Percentiles rank a stretch among this genome's conserved stretches.
These are phyloP conservation scores for Gonium pectorale DNA, from an alignment of 139 green algal species.

Conservation along the genomic window DNA sequence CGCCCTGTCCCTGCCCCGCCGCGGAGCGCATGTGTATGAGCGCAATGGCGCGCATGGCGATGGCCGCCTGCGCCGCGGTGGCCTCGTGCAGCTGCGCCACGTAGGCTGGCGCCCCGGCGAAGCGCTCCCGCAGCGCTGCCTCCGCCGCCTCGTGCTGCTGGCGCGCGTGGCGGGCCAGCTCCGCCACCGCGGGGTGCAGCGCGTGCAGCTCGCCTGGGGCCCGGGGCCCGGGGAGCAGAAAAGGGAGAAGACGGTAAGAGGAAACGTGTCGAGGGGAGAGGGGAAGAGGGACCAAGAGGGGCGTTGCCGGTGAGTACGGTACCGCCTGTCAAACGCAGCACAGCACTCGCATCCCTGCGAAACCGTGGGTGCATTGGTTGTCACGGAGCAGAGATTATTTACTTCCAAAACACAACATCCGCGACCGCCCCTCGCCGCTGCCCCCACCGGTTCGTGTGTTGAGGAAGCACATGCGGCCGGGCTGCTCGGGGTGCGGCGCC, in stretches of 20 bases:
- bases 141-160: constrained; percentile 20
- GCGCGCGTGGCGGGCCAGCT: constrained; percentile 4
- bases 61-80: constrained; percentile 8
- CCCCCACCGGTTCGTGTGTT: constrained; percentile 40
- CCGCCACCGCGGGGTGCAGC: constrained; percentile 33
- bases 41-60: constrained; percentile 31
- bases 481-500: constrained; percentile 33
- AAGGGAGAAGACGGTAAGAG: not conserved
- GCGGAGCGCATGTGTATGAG: not conserved
- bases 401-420: too few species aligned
- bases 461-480: constrained; percentile 33
- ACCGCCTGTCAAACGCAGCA: too few species aligned
- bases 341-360: too few species aligned
- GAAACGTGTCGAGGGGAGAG: not conserved
- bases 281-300: not conserved
- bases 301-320: too few species aligned
- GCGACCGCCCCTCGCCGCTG: not conserved
- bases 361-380: too few species aligned
- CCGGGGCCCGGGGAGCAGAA: not conserved
- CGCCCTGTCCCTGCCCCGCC: not conserved
- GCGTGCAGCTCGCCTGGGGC: constrained; percentile 38
- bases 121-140: constrained; percentile 3
- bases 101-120: constrained; percentile 12
- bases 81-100: constrained; percentile 28
- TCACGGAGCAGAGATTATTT: too few species aligned